phyloP scores from a whole-genome alignment of 352 stramenopile species.

The Globisporangium takayamanum region DNA sequence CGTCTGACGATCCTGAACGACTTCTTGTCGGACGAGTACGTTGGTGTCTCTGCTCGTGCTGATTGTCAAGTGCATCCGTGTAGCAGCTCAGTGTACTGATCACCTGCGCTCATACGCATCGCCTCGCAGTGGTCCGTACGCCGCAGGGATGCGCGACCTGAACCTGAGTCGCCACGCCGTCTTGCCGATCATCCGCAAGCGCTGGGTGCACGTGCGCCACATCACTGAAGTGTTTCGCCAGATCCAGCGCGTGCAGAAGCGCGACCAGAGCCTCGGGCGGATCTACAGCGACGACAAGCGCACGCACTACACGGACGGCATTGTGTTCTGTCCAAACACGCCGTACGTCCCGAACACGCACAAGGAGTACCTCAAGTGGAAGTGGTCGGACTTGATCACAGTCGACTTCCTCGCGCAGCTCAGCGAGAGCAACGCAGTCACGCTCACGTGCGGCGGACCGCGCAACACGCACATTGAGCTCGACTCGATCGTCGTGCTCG shows the following conservation, averaged over 20 bases:
- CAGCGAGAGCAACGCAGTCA: constrained; percentile 49
- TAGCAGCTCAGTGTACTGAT: too few relatives aligned
- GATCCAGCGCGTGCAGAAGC: constrained; percentile 74
- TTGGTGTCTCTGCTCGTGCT: background rate
- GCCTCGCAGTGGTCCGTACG: constrained; percentile 53
- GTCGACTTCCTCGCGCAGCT: constrained; percentile 77
- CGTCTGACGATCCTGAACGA: constrained; percentile 76
- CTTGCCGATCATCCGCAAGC: constrained; percentile 74
- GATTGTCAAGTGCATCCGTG: background rate
- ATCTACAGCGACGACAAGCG: constrained; percentile 83
- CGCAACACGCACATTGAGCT: constrained; percentile 77
- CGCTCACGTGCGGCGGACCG: constrained; percentile 66
- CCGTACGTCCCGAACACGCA: constrained; percentile 81
- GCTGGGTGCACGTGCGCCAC: constrained; percentile 74
- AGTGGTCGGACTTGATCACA: constrained; percentile 88
- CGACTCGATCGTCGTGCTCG: constrained; percentile 73
- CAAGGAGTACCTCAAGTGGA: constrained; percentile 90
- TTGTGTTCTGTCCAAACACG: constrained; percentile 87
- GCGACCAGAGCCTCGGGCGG: constrained; percentile 63
- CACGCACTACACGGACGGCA: constrained; percentile 85
- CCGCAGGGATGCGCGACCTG: constrained; percentile 51
- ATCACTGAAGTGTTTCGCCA: constrained; percentile 81
- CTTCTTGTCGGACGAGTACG: constrained; percentile 80
- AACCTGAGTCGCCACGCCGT: constrained; percentile 63
- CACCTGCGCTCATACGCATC: background rate